phyloP scores from a whole-genome alignment of 225 moss, liverwort and hornwort species.

The Asterella californica region DNA sequence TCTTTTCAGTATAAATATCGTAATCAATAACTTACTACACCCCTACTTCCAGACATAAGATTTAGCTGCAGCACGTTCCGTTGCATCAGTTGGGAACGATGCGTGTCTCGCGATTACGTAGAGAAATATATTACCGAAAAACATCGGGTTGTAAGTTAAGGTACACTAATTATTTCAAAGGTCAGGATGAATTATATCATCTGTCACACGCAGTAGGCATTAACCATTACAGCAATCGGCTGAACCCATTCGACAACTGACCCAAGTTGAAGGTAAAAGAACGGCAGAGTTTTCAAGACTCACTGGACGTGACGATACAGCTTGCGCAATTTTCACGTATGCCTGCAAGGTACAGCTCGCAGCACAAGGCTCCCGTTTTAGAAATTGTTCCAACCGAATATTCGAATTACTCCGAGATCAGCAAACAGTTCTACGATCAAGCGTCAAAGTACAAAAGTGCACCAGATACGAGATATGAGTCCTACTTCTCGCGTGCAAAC shows the following conservation, averaged over 20 bases:
- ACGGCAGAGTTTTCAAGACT: constrained; percentile 24
- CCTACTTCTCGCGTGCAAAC: not conserved
- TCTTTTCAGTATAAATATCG: constrained; percentile 15
- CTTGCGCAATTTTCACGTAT: constrained; percentile 89
- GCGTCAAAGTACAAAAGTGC: not conserved
- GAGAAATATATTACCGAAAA: not conserved
- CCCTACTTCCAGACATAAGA: not conserved
- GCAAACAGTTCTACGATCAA: not conserved
- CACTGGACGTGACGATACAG: constrained; percentile 87
- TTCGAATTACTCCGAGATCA: not conserved
- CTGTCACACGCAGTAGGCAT: not conserved
- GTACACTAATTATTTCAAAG: not conserved
- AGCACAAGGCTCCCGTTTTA: not conserved
- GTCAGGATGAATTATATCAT: not conserved
- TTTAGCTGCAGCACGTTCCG: not conserved
- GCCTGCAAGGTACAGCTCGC: constrained; percentile 47
- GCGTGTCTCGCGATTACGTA: not conserved
- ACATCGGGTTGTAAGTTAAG: not conserved
- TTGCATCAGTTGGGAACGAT: not conserved
- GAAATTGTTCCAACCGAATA: not conserved
- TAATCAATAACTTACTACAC: not conserved
- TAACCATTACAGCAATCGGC: not conserved
- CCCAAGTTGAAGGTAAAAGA: not conserved
- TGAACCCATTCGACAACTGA: not conserved
- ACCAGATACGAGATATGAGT: not conserved